Evolutionary conservation across 805 yeast genomes (phyloP).

Genomic region (Scheffersomyces lignosus): DNA sequence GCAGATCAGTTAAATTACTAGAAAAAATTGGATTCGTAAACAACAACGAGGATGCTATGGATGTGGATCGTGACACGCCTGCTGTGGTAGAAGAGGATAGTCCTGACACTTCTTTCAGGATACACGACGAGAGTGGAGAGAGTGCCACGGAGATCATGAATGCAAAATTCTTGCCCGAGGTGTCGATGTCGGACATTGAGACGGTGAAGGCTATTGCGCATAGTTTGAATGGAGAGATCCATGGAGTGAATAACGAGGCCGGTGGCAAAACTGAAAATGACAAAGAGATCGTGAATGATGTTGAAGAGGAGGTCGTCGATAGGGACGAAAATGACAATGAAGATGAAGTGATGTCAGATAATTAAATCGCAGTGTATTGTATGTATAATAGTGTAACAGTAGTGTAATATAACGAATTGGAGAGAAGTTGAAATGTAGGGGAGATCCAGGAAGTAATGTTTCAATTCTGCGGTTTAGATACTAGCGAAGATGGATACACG

Average conservation of each 20-base stretch:
- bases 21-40: conserved; percentile 15
- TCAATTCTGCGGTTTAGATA: too few relatives aligned
- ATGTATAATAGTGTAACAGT: too few relatives aligned
- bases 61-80: not conserved
- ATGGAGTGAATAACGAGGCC: conserved; percentile 1
- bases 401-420: too few relatives aligned
- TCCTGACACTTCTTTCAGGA: conserved; percentile 12
- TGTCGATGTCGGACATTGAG: conserved; percentile 1
- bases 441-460: too few relatives aligned
- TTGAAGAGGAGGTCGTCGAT: too few relatives aligned
- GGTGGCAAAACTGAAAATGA: too few relatives aligned
- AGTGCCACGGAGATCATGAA: not conserved
- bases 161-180: not conserved
- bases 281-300: too few relatives aligned
- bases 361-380: too few relatives aligned
- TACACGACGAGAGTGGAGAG: conserved; percentile 17
- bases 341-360: too few relatives aligned
- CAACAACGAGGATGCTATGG: not conserved
- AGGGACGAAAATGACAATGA: too few relatives aligned
- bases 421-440: too few relatives aligned
- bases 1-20: conserved; percentile 36
- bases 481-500: too few relatives aligned
- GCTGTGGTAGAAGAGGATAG: not conserved
- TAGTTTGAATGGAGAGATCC: not conserved
- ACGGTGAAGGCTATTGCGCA: conserved; percentile 5